Evolutionary conservation across 768 basidiomycete genomes (phyloP).

Genomic region (Lenzites betulinus): DNA sequence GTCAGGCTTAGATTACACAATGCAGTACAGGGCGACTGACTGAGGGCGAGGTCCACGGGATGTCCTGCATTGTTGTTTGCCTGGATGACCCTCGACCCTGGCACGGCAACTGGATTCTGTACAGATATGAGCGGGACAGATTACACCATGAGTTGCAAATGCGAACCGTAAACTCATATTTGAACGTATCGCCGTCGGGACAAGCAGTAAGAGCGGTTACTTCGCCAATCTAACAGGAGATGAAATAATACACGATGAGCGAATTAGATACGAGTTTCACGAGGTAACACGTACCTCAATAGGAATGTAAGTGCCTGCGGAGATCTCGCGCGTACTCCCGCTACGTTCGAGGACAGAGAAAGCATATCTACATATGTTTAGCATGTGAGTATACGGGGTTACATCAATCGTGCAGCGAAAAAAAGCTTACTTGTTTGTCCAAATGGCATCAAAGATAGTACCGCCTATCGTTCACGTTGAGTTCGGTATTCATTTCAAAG

Average conservation of each 20-base stretch:
- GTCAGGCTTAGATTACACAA: no score
- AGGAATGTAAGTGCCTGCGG: conserved; percentile 9
- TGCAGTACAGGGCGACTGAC: background rate
- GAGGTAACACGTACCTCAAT: background rate
- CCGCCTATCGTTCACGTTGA: background rate
- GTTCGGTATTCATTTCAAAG: no score
- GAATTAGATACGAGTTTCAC: background rate
- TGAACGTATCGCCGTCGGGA: background rate
- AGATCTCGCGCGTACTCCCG: background rate
- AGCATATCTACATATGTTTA: background rate
- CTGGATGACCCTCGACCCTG: background rate
- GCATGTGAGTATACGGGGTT: background rate
- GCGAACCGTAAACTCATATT: conserved; percentile 1
- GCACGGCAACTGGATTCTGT: conserved; percentile 1
- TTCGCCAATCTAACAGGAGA: conserved; percentile 4
- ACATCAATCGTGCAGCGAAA: background rate
- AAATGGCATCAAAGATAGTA: conserved; percentile 2
- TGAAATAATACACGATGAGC: background rate
- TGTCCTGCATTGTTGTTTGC: conserved; percentile 6
- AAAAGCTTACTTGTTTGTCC: background rate
- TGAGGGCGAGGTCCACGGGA: background rate
- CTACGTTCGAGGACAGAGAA: conserved; percentile 5
- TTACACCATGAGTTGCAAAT: background rate
- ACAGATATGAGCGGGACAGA: background rate
- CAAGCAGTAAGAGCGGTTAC: background rate